These are phyloP conservation scores for Saccharomycopsis javanensis DNA, from an alignment of 805 yeast genomes.

Conservation along the genomic window DNA sequence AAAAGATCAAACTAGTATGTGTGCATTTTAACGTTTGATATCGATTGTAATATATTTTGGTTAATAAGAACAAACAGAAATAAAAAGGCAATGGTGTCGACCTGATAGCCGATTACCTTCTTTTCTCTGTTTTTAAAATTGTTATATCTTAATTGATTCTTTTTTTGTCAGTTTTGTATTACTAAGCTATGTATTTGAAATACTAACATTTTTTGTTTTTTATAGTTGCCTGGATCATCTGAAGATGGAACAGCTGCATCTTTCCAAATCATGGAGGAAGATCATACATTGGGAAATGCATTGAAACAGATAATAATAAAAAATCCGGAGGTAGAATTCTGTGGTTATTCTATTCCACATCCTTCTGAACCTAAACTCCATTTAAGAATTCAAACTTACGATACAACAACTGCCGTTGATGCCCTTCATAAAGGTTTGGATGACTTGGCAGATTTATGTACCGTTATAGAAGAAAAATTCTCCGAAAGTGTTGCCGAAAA, in stretches of 20 bases:
- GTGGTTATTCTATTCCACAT: conserved; percentile 97
- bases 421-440: conserved; percentile 88
- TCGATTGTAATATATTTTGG: not conserved
- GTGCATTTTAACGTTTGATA: not conserved
- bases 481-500: conserved; percentile 41
- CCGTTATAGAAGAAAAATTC: conserved; percentile 72
- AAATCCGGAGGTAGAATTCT: conserved; percentile 95
- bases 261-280: conserved; percentile 87
- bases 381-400: conserved; percentile 90
- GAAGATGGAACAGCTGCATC: conserved; percentile 94
- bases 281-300: conserved; percentile 93
- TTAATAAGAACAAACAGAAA: too few species aligned
- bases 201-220: not conserved
- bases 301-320: conserved; percentile 91
- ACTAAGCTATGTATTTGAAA: not conserved
- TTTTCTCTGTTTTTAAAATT: too few species aligned
- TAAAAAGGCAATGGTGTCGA: too few species aligned
- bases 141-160: not conserved
- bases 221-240: conserved; percentile 66
- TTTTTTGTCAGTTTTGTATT: not conserved
- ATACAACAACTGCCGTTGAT: conserved; percentile 73
- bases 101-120: too few species aligned
- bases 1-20: conserved; percentile 15
- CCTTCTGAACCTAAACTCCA: conserved; percentile 89
- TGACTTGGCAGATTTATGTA: conserved; percentile 74